Evolutionary conservation across 768 basidiomycete species (phyloP), one percentile per base, ranked within the genome.

Genomic region (Rhizopogon salebrosus): DNA sequence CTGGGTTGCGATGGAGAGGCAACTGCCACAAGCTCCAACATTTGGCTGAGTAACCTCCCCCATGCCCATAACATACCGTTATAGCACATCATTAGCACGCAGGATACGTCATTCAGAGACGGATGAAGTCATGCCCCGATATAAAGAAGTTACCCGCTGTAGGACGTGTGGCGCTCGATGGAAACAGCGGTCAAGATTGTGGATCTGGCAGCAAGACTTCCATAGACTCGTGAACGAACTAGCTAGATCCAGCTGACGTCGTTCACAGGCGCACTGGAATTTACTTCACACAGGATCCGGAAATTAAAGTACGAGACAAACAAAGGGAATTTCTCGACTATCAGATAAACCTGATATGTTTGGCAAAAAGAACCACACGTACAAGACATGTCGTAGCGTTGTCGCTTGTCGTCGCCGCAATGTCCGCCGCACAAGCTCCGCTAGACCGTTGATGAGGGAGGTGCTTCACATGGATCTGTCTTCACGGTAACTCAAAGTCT

Each of bases 181-280:
- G 50, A 42, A 34, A 51, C 50, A 34, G 31, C 14, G 49, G 16
- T 7, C 4, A 24, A 22, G 23, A 11, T 43, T 49, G 49, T 42
- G 48, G 31, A 34, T 11, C n/a, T n/a, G n/a, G 31, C 41, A 20
- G 41, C 40, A 24, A 50, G 49, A 53, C 52, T 6, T 27, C 3
- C 5, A 8, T 63, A 37, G 23, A 38, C 22, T 35, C 34, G 51
- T 54, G 52, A 38, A 36, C 31, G 2, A 18, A 23, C 48, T 45
- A 43, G 35, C 55, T 54, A 41, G 37, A 61, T 52, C 41, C 20
- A 41, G 60, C 39, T 40, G 39, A 48, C 8, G 20, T 38, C 26
- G 34, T 65, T 67, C 63, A 53, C 64, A 67, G 62, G 63, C 35
- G 26, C 50, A 50, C 42, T 16, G 39, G 49, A 34, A 16, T 31